A percentile compares a stretch with the other conserved stretches of the same genome.
Conservation (phyloP, 2,329 filamentous ascomycete genomes). For the Stagonosporopsis chrysanthemi region DNA sequence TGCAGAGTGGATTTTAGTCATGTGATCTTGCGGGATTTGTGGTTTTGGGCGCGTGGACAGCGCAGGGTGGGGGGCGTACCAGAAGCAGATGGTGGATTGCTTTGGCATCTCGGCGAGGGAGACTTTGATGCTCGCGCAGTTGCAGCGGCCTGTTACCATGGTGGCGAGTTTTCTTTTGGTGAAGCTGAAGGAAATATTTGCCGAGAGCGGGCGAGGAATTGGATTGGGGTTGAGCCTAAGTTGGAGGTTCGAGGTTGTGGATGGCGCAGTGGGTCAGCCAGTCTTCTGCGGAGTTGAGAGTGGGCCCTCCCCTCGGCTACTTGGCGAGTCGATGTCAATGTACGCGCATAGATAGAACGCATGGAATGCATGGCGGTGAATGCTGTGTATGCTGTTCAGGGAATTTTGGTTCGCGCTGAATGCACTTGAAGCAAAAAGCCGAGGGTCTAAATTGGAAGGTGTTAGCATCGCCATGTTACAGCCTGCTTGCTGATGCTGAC, state of each 20-base stretch:
- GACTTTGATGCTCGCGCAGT: constrained; percentile 41
- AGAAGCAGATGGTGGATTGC: constrained; percentile 40
- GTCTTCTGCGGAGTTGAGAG: neutral
- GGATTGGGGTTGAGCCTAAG: neutral
- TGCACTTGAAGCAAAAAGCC: neutral
- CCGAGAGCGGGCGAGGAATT: neutral
- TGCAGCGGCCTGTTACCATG: constrained; percentile 42
- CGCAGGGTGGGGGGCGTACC: constrained; percentile 20
- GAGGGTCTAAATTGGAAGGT: neutral
- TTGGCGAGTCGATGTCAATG: neutral
- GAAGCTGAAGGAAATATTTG: no score
- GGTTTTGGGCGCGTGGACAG: no score
- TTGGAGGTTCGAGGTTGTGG: neutral
- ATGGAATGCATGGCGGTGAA: neutral
- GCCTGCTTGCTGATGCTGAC: neutral
- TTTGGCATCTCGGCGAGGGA: constrained; percentile 31
- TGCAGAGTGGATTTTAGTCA: constrained; percentile 7
- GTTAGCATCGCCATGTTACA: neutral
- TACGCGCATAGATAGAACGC: neutral
- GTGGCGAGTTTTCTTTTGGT: neutral
- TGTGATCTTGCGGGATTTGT: no score
- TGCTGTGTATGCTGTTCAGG: neutral
- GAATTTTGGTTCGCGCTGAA: neutral
- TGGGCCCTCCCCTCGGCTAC: constrained; percentile 14
- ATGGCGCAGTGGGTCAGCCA: constrained; percentile 3